Evolutionary conservation across 495 filamentous ascomycete species (phyloP).

Genomic region (Emericellopsis terricola): DNA sequence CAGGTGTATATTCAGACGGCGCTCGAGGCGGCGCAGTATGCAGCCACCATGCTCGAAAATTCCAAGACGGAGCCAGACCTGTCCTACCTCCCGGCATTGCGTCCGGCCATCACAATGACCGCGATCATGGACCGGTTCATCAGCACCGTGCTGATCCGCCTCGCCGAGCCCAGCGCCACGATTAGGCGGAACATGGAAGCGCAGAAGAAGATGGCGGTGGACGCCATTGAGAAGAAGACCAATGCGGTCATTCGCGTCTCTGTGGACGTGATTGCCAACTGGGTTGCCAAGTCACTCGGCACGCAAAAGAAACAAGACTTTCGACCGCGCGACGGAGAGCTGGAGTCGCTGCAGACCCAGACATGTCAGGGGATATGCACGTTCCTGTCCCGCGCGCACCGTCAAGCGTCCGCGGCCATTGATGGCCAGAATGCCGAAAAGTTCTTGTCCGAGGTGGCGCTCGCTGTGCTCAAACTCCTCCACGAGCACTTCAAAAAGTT

Average conservation of each 20-base stretch:
- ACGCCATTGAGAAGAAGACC: conserved; percentile 74
- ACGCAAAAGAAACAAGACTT: conserved; percentile 87
- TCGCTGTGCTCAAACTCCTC: conserved; percentile 55
- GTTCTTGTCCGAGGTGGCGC: conserved; percentile 70
- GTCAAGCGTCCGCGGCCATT: conserved; percentile 43
- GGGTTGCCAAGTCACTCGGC: conserved; percentile 55
- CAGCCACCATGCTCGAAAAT: conserved; percentile 55
- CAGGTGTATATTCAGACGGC: conserved; percentile 90
- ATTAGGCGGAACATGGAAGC: conserved; percentile 83
- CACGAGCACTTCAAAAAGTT: conserved; percentile 92
- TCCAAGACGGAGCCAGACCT: conserved; percentile 77
- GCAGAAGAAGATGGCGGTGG: conserved; percentile 49
- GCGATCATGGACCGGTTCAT: conserved; percentile 86
- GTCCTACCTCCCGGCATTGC: conserved; percentile 58
- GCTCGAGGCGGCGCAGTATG: conserved; percentile 69
- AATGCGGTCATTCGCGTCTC: conserved; percentile 73
- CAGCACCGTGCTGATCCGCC: conserved; percentile 73
- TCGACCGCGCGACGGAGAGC: conserved; percentile 69
- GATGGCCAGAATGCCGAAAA: conserved; percentile 60
- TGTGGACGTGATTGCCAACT: conserved; percentile 65
- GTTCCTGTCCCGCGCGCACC: conserved; percentile 53
- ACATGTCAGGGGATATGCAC: conserved; percentile 62
- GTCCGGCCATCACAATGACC: conserved; percentile 70
- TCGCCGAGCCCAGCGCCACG: conserved; percentile 75
- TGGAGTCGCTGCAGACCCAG: conserved; percentile 67